phyloP scores from a whole-genome alignment of 768 basidiomycete species.

The Russula sp. region DNA sequence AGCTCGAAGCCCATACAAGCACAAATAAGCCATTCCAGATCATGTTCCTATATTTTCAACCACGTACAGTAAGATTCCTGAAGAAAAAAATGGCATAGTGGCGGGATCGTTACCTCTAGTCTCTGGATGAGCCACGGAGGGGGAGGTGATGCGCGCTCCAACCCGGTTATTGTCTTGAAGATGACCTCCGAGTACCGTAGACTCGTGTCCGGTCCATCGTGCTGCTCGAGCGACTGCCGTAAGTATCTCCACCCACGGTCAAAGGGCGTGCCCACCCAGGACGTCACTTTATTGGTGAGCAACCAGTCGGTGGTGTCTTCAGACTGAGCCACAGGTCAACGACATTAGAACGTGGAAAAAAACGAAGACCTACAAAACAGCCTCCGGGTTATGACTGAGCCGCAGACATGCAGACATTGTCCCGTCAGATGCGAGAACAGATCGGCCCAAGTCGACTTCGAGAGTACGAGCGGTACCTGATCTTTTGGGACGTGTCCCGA shows the following conservation, averaged over 20 bases:
- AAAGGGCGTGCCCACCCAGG: slow-evolving; percentile 78
- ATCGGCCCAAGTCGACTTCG: slow-evolving; percentile 81
- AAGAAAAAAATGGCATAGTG: background rate
- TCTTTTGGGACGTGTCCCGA: slow-evolving; percentile 18
- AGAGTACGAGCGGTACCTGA: slow-evolving; percentile 74
- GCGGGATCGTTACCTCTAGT: slow-evolving; percentile 53
- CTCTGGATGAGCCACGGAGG: slow-evolving; percentile 83
- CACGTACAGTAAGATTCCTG: slow-evolving; percentile 2
- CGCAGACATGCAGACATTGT: slow-evolving; percentile 81
- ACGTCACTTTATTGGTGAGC: slow-evolving; percentile 70
- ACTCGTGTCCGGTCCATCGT: slow-evolving; percentile 71
- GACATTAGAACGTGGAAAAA: slow-evolving; percentile 2
- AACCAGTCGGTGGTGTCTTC: slow-evolving; percentile 81
- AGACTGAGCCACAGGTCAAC: slow-evolving; percentile 45
- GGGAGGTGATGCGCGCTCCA: slow-evolving; percentile 56
- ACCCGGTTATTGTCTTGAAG: slow-evolving; percentile 70
- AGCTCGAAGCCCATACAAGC: slow-evolving; percentile 75
- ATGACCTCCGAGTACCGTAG: slow-evolving; percentile 73
- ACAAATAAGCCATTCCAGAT: slow-evolving; percentile 82
- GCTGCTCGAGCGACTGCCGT: slow-evolving; percentile 69
- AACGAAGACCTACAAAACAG: slow-evolving; percentile 48
- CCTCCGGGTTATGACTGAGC: slow-evolving; percentile 60
- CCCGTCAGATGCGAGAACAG: slow-evolving; percentile 73
- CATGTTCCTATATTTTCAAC: slow-evolving; percentile 49
- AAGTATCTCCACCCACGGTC: slow-evolving; percentile 89